Conservation (phyloP, 192 early-diverging fungal genomes). For the Gamsiella multidivaricata region DNA sequence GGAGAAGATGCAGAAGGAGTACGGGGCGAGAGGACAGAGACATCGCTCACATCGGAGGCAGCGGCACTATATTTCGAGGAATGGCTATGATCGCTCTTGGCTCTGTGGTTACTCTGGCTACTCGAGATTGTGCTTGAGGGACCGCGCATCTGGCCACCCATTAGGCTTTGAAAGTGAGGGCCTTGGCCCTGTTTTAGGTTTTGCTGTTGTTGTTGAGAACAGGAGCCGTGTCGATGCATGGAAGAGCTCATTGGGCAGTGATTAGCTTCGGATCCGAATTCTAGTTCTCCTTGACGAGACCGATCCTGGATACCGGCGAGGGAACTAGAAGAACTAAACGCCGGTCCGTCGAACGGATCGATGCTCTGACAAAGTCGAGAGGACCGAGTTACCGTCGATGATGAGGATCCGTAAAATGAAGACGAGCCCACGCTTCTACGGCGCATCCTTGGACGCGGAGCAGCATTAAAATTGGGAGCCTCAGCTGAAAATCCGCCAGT, state of each 20-base stretch:
- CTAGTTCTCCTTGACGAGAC: neutral
- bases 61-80: slow-evolving; percentile 2
- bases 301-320: neutral
- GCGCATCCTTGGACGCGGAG: neutral
- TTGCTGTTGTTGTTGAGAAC: neutral
- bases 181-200: slow-evolving; percentile 4
- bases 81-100: slow-evolving; percentile 5
- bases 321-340: neutral
- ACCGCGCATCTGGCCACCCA: slow-evolving; percentile 12
- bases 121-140: slow-evolving; percentile 24
- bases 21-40: no score
- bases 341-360: slow-evolving; percentile 7
- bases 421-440: neutral
- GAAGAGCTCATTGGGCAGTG: neutral
- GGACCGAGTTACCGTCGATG: slow-evolving; percentile 6
- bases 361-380: slow-evolving; percentile 38
- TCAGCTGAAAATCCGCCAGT: neutral
- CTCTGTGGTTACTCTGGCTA: neutral
- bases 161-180: slow-evolving; percentile 32
- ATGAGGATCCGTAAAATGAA: neutral
- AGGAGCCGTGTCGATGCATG: no score
- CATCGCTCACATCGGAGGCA: neutral
- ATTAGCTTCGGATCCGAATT: neutral
- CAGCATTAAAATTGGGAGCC: neutral
- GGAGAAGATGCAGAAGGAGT: neutral